phyloP scores from a whole-genome alignment of 352 stramenopile species.

The Phytopythium litorale region DNA sequence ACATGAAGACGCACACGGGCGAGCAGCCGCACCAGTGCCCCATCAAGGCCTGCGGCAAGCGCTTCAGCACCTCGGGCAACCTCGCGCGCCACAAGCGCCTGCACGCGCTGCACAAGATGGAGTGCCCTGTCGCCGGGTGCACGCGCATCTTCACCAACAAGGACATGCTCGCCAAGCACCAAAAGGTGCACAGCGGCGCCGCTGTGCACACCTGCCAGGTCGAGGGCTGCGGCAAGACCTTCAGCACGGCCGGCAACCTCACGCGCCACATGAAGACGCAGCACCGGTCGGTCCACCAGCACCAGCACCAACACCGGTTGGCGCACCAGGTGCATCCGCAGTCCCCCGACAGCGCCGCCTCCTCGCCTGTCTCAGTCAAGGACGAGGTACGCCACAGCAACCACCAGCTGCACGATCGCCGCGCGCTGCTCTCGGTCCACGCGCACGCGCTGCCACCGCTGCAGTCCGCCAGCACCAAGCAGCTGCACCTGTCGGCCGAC shows the following conservation, averaged over 20 bases:
- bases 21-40: slow-evolving; percentile 66
- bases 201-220: slow-evolving; percentile 53
- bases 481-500: slow-evolving; percentile 9
- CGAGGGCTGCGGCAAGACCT: slow-evolving; percentile 46
- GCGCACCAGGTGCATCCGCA: slow-evolving; percentile 4
- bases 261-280: slow-evolving; percentile 64
- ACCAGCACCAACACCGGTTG: slow-evolving; percentile 14
- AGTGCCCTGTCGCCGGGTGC: slow-evolving; percentile 43
- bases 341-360: not conserved
- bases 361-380: not conserved
- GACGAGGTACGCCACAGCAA: not conserved
- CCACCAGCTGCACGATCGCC: not conserved
- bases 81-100: slow-evolving; percentile 63
- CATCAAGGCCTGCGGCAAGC: slow-evolving; percentile 49
- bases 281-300: slow-evolving; percentile 23
- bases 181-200: slow-evolving; percentile 51
- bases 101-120: slow-evolving; percentile 55
- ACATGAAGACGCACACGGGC: slow-evolving; percentile 79
- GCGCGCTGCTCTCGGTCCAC: not conserved
- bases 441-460: slow-evolving; percentile 1
- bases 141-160: slow-evolving; percentile 56
- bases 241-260: slow-evolving; percentile 59
- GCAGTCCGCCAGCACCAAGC: slow-evolving; percentile 15
- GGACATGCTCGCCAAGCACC: slow-evolving; percentile 49
- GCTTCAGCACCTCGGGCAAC: slow-evolving; percentile 61